Evolutionary conservation across 2,329 filamentous ascomycete species (phyloP).

Genomic region (Zymoseptoria pseudotritici): DNA sequence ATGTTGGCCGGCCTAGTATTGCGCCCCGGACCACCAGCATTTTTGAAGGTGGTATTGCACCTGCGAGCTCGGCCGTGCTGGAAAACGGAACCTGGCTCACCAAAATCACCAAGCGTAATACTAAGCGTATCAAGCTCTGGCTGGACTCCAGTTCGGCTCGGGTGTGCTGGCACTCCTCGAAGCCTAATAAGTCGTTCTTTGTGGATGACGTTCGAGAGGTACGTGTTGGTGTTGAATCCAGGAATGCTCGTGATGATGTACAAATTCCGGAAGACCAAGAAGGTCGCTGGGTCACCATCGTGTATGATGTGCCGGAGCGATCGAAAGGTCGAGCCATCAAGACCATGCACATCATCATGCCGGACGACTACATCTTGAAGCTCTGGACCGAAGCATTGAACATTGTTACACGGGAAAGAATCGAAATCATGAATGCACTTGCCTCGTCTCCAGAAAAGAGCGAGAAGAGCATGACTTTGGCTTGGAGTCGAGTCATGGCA

Average conservation of each 20-base stretch:
- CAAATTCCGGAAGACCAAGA: slow-evolving; percentile 61
- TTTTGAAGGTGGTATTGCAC: slow-evolving; percentile 48
- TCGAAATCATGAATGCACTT: slow-evolving; percentile 82
- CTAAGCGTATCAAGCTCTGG: slow-evolving; percentile 63
- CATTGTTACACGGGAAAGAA: slow-evolving; percentile 74
- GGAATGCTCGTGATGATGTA: slow-evolving; percentile 83
- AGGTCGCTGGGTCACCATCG: slow-evolving; percentile 76
- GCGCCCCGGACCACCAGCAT: slow-evolving; percentile 25
- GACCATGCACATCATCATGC: slow-evolving; percentile 79
- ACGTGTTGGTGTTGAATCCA: slow-evolving; percentile 71
- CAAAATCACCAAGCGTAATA: slow-evolving; percentile 81
- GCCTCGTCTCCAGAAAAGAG: slow-evolving; percentile 70
- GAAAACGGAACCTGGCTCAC: slow-evolving; percentile 69
- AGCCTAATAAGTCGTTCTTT: slow-evolving; percentile 77
- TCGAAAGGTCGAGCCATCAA: slow-evolving; percentile 65
- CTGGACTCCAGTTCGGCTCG: slow-evolving; percentile 79
- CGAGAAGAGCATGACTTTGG: slow-evolving; percentile 57
- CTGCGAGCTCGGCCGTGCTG: slow-evolving; percentile 68
- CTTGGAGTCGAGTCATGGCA: slow-evolving; percentile 75
- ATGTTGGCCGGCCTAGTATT: slow-evolving; percentile 25
- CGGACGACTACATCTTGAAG: slow-evolving; percentile 61
- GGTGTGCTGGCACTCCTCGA: slow-evolving; percentile 76
- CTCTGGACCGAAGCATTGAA: slow-evolving; percentile 82
- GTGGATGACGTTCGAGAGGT: slow-evolving; percentile 95
- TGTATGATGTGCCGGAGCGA: slow-evolving; percentile 72